Evolutionary conservation across 768 basidiomycete species (phyloP), one percentile per base, ranked within the genome.

Genomic region (Mycena haematopus): DNA sequence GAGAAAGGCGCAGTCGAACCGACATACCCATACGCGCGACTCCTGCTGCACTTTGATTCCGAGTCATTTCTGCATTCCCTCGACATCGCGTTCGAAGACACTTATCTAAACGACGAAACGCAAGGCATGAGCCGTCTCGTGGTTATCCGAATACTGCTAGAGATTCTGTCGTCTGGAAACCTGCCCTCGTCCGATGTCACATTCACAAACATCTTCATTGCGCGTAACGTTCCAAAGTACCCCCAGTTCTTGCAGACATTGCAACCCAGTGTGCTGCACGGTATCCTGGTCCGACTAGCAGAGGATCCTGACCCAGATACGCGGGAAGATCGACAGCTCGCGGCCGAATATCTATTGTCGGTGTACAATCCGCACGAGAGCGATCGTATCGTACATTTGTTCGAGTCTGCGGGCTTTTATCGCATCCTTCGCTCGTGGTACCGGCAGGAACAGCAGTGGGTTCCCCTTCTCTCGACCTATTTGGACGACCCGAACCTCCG

Each of bases 201-300:
- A 3, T 92, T 99, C 74, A 82, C 96, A 52, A 88, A 96, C 71
- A 99, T 99, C 63, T 99, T 99, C 76, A 84, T 99, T 59, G 93
- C 97, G 4, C 90, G 96, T 61, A 99, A 99, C 74, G 86, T 97
- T 13, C 94, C 97, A 0, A 99, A 98, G 77, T 99, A 99, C 76
- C 88, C 91, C 1, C 95, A 97, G 75, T 93, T 89, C 74, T 82
- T 95, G 51, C 75, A 84, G 64, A 79, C 95, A 44, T 76, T 89
- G 24, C 65, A 67, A 0, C 85, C 89, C 1, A 88, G 84, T 62
- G 79, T 84, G 4, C 80, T 95, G 19, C 90, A 95, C 68, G 81
- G 78, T 42, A 86, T 98, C 68, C 84, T 99, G 52, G 80, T 91
- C 60, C 85, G 85, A 7, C 87, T 99, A 14, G 86, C 93, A 0